Conservation (phyloP, 257 asterid genomes). For the Solanum tacnaense region DNA sequence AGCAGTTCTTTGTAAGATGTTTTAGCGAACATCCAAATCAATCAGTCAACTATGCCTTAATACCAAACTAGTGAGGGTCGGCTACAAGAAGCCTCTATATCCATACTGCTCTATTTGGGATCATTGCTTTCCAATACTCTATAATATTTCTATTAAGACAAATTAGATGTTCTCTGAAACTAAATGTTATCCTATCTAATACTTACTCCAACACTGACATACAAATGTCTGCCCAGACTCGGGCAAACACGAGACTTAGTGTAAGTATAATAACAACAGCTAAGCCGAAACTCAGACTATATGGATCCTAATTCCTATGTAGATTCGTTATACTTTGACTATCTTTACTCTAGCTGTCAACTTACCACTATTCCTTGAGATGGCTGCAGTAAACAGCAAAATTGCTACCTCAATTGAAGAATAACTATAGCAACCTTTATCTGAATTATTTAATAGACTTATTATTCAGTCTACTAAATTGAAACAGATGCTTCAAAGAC, state of each 20-base stretch:
- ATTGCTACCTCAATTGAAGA: not conserved
- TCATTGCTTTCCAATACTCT: not conserved
- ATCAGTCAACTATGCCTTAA: not conserved
- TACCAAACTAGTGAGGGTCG: not conserved
- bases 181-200: not conserved
- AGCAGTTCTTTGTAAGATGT: not conserved
- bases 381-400: not conserved
- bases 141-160: not conserved
- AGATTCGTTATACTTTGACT: not conserved
- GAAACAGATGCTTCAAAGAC: not conserved
- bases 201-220: not conserved
- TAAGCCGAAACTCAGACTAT: not conserved
- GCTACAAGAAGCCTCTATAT: not conserved
- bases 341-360: not conserved
- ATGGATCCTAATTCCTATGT: not conserved
- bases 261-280: not conserved
- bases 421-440: not conserved
- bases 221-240: not conserved
- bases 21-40: not conserved
- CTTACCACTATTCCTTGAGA: not conserved
- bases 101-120: not conserved
- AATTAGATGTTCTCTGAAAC: not conserved
- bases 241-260: not conserved
- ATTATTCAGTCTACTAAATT: not conserved
- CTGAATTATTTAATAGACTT: not conserved